Evolutionary conservation across 2,329 filamentous ascomycete species (phyloP).

Genomic region (Pseudogymnoascus verrucosus): DNA sequence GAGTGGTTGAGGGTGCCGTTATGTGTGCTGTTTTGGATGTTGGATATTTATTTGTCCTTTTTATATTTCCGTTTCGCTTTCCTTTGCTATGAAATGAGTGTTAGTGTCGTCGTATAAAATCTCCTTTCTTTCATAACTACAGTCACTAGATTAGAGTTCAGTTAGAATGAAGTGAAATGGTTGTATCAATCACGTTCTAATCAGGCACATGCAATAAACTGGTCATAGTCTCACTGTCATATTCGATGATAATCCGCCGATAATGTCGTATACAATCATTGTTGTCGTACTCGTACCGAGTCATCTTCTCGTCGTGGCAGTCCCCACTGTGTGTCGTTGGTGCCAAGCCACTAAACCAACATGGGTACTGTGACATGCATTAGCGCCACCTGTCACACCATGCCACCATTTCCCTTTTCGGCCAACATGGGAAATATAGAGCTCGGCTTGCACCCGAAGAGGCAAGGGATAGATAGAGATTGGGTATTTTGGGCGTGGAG

Average conservation of each 20-base stretch:
- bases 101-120: neutral
- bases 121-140: neutral
- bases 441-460: neutral
- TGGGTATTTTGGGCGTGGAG: neutral
- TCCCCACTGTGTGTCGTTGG: neutral
- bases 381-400: neutral
- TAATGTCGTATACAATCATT: neutral
- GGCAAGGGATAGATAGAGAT: neutral
- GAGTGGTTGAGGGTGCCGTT: neutral
- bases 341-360: neutral
- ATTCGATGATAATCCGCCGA: neutral
- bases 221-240: neutral
- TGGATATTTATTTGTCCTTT: neutral
- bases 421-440: neutral
- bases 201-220: neutral
- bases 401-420: neutral
- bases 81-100: neutral
- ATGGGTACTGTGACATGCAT: neutral
- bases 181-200: no score
- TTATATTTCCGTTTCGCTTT: neutral
- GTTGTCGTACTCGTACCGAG: neutral
- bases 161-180: neutral
- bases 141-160: neutral
- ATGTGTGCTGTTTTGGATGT: neutral
- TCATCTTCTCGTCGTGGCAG: neutral